Base-by-base conservation (phyloP, 805 yeast genomes). In the Candida caryicola region DNA sequence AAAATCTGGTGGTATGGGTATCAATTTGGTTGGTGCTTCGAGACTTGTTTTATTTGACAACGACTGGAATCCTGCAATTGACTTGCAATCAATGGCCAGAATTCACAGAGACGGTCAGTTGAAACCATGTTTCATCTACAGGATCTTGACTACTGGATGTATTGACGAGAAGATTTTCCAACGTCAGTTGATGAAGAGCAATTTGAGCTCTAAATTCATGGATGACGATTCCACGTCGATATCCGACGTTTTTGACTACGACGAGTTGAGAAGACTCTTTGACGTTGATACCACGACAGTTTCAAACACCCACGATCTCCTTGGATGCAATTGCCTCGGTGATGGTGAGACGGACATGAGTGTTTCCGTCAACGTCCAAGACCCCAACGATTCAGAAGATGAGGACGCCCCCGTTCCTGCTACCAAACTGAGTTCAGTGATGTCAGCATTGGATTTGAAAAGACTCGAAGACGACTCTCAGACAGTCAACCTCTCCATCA, bases 31-130 rank as follows among this genome's bases (percentile, higher is more conserved):
- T 23, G 99, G 98, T 0, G 99, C 95, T 0, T 86, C 95, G 0
- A 64, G 98, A 18, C 63, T 93, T 29, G 73, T 93, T 4, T 63
- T 93, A 16, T 84, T 86, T 54, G 99, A 93, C 56, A 87, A 93
- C 46, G 98, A 93, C 54, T 93, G 99, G 99, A 93, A 93, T 47
- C 99, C 99, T 0, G 79, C 96, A 0, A 73, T 82, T 9, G 99
- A 93, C 54, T 59, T 85, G 23, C 99, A 93, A 58, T 95, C 97
- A 0, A 86, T 91, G 95, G 95, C 97, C 1, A 67, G 99, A 45
- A 81, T 93, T 5, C 96, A 91, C 55, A 71, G 99, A 51, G 97
- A 91, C 58, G 99, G 99, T 0, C 99, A 93, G 57, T 76, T 62
- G 33, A 74, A 64, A 33, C 87, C 87, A 0, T 93, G 89, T 8